Evolutionary conservation across 306 rosid species (phyloP).

Genomic region (Mimosa bimucronata): DNA sequence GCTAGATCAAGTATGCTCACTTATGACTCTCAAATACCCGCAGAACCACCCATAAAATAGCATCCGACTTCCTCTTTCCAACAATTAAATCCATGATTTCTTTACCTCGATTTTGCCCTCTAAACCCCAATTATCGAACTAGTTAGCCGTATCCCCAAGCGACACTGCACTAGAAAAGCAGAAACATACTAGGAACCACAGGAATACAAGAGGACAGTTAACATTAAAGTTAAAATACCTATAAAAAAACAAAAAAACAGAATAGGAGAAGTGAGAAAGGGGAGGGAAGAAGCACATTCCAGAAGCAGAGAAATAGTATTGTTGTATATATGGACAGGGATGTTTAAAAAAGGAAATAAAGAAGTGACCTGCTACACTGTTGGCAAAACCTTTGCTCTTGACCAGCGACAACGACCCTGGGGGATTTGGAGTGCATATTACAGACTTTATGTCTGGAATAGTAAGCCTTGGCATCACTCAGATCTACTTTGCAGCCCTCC

Average conservation of each 20-base stretch:
- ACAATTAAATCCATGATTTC: not conserved
- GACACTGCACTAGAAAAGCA: not conserved
- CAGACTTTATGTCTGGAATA: slow-evolving; percentile 95
- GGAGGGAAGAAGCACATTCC: slow-evolving; percentile 1
- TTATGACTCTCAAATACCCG: not conserved
- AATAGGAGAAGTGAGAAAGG: not conserved
- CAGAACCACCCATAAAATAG: not conserved
- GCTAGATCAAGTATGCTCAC: not conserved
- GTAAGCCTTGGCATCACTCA: slow-evolving; percentile 81
- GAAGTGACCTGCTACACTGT: slow-evolving; percentile 83
- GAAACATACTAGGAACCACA: not conserved
- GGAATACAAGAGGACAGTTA: not conserved
- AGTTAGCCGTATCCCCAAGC: not conserved
- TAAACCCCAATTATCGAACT: not conserved
- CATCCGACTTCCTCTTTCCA: not conserved
- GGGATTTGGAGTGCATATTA: slow-evolving; percentile 81
- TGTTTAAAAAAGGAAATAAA: no score
- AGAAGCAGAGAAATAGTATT: no score
- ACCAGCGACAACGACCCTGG: slow-evolving; percentile 74
- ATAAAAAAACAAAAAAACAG: not conserved
- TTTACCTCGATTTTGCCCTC: not conserved
- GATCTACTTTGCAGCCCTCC: slow-evolving; percentile 88
- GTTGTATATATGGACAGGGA: no score
- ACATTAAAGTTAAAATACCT: not conserved
- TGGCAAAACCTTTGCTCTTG: slow-evolving; percentile 92